Evolutionary conservation across 1,284 basidiomycete species (phyloP).

Genomic region (Microbotryomycetes sp.): DNA sequence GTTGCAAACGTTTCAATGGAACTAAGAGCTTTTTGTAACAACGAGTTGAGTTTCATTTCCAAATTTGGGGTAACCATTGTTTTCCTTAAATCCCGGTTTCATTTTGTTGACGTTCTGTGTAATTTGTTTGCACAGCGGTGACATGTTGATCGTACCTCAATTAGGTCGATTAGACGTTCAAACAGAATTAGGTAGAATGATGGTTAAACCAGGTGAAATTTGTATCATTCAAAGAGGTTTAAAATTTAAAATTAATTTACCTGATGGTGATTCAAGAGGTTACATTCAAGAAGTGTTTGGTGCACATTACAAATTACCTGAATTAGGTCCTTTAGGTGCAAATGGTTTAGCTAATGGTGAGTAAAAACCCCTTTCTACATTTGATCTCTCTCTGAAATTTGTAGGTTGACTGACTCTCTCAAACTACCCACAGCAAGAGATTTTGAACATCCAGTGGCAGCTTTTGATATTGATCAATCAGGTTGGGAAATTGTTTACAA

Average conservation of each 20-base stretch:
- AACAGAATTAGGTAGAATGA: slow-evolving; percentile 62
- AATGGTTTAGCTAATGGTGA: slow-evolving; percentile 37
- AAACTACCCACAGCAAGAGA: slow-evolving; percentile 52
- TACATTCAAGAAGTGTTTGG: slow-evolving; percentile 48
- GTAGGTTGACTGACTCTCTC: neutral
- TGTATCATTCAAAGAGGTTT: slow-evolving; percentile 60
- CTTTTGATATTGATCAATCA: slow-evolving; percentile 56
- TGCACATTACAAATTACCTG: slow-evolving; percentile 58
- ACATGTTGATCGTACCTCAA: slow-evolving; percentile 61
- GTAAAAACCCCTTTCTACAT: neutral
- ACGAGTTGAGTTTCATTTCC: slow-evolving; percentile 45
- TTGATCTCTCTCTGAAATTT: neutral
- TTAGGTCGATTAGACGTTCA: slow-evolving; percentile 60
- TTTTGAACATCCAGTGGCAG: slow-evolving; percentile 58
- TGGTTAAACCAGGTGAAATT: slow-evolving; percentile 60
- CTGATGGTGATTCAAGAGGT: slow-evolving; percentile 47
- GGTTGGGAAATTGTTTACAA: slow-evolving; percentile 40
- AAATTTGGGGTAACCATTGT: too few species aligned
- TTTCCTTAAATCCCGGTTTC: neutral
- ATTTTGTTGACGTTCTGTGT: too few species aligned
- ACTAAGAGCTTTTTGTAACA: slow-evolving; percentile 59
- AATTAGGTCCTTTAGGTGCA: slow-evolving; percentile 60
- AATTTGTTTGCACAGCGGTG: slow-evolving; percentile 47
- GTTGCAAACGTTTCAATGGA: slow-evolving; percentile 58
- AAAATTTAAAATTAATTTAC: slow-evolving; percentile 57